These are phyloP conservation scores for Oleoguttula mirabilis DNA, from an alignment of 495 filamentous ascomycete species.

Conservation along the genomic window DNA sequence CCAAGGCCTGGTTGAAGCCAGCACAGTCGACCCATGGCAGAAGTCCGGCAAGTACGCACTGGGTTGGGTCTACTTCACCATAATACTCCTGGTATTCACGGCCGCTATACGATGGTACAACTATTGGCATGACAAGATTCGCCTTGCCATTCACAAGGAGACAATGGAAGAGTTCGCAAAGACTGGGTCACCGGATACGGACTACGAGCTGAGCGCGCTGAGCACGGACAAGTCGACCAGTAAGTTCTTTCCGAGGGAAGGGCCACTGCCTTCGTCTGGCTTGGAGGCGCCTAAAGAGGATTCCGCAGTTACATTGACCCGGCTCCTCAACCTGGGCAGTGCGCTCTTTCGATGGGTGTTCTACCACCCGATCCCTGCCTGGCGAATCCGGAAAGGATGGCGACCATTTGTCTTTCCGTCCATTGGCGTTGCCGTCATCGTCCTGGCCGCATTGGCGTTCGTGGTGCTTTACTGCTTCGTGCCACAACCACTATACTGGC, in stretches of 20 bases:
- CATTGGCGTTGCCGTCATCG: constrained; percentile 52
- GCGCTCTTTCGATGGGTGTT: constrained; percentile 74
- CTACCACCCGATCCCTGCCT: constrained; percentile 65
- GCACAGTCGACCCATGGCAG: constrained; percentile 64
- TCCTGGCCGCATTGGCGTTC: constrained; percentile 53
- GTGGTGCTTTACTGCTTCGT: constrained; percentile 71
- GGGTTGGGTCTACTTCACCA: constrained; percentile 74
- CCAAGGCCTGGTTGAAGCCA: constrained; percentile 56
- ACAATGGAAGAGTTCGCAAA: constrained; percentile 44
- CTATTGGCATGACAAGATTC: constrained; percentile 76
- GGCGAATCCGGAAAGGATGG: constrained; percentile 40
- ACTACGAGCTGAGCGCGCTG: constrained; percentile 56
- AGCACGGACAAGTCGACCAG: constrained; percentile 52
- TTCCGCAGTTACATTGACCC: constrained; percentile 54
- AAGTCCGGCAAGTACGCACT: constrained; percentile 77
- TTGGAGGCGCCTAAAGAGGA: constrained; percentile 44
- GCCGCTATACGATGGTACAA: constrained; percentile 61
- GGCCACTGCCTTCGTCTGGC: constrained; percentile 33
- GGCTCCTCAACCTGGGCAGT: constrained; percentile 59
- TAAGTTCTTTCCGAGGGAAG: constrained; percentile 61
- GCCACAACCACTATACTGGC: constrained; percentile 72
- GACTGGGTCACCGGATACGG: constrained; percentile 48
- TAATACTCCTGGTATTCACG: constrained; percentile 55
- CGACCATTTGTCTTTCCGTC: constrained; percentile 66
- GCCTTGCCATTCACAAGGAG: constrained; percentile 72